phyloP scores from a whole-genome alignment of 495 filamentous ascomycete species.

The Neurospora terricola region DNA sequence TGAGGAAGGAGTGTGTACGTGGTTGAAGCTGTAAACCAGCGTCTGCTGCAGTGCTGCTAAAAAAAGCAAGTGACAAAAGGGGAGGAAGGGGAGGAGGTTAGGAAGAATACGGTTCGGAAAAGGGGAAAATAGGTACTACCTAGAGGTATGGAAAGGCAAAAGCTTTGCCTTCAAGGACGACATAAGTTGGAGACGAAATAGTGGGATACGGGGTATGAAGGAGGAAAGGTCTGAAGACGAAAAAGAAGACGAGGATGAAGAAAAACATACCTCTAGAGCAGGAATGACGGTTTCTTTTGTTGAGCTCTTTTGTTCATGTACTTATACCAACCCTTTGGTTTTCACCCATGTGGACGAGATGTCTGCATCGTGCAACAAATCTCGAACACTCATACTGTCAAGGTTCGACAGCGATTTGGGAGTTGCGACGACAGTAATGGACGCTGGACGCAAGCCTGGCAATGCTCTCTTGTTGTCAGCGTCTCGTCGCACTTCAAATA shows the following conservation, averaged over 20 bases:
- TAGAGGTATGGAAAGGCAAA: too few relatives aligned
- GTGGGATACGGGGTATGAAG: neutral
- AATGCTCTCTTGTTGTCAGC: too few relatives aligned
- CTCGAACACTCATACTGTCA: neutral
- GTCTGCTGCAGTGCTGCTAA: neutral
- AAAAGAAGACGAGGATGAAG: neutral
- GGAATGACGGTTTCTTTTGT: neutral
- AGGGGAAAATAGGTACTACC: too few relatives aligned
- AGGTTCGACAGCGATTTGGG: too few relatives aligned
- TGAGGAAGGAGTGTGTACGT: too few relatives aligned
- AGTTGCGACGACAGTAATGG: too few relatives aligned
- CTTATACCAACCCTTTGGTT: neutral
- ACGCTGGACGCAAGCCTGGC: too few relatives aligned
- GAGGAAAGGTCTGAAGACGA: neutral
- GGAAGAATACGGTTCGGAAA: neutral
- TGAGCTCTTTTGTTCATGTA: neutral
- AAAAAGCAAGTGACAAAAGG: neutral
- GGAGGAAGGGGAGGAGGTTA: neutral
- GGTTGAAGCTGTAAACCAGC: neutral
- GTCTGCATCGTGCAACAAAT: neutral
- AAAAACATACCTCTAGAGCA: neutral
- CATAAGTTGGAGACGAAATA: neutral
- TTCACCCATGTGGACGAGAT: neutral
- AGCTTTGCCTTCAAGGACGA: neutral
- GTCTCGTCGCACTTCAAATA: too few relatives aligned